A percentile compares a stretch with the other conserved stretches of the same genome.
Evolutionary conservation across 805 yeast genomes (phyloP).

Genomic region (Ogataea pini): DNA sequence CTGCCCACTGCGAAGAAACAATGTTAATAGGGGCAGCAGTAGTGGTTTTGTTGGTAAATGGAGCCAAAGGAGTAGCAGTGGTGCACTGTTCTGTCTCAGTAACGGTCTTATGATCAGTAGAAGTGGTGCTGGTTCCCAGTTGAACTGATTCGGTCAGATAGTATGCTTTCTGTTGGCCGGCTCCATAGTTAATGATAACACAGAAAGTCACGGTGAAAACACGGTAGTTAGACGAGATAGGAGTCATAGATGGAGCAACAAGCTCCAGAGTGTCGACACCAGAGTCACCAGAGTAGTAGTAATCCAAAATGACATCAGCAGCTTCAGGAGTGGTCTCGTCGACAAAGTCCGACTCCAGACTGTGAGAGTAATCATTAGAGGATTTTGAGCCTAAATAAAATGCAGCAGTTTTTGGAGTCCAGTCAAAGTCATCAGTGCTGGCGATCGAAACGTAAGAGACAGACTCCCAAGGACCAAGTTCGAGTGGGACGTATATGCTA

Average conservation of each 20-base stretch:
- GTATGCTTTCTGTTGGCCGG: conserved; percentile 21
- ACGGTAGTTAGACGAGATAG: conserved; percentile 22
- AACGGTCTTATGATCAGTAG: not conserved
- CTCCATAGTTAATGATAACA: conserved; percentile 13
- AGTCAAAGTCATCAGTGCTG: conserved; percentile 19
- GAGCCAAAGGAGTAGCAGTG: not conserved
- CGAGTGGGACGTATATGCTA: conserved; percentile 23
- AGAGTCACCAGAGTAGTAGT: conserved; percentile 9
- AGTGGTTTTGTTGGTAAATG: conserved; percentile 2
- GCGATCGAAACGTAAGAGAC: conserved; percentile 21
- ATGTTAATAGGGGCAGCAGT: not conserved
- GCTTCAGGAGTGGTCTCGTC: conserved; percentile 17
- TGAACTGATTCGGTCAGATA: conserved; percentile 23
- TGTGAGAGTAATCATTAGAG: conserved; percentile 3
- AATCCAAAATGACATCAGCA: conserved; percentile 14
- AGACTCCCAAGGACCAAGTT: conserved; percentile 22
- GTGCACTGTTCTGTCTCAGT: conserved; percentile 3
- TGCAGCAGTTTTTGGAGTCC: conserved; percentile 20
- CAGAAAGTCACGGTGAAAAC: conserved; percentile 27
- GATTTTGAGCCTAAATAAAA: conserved; percentile 11
- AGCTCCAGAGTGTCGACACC: conserved; percentile 14
- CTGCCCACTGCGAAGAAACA: not conserved
- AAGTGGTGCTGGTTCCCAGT: conserved; percentile 1
- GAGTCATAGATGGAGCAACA: conserved; percentile 14
- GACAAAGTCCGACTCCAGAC: conserved; percentile 9